Base-by-base conservation (phyloP, 345 rosid genomes). In the Syzygium grande region DNA sequence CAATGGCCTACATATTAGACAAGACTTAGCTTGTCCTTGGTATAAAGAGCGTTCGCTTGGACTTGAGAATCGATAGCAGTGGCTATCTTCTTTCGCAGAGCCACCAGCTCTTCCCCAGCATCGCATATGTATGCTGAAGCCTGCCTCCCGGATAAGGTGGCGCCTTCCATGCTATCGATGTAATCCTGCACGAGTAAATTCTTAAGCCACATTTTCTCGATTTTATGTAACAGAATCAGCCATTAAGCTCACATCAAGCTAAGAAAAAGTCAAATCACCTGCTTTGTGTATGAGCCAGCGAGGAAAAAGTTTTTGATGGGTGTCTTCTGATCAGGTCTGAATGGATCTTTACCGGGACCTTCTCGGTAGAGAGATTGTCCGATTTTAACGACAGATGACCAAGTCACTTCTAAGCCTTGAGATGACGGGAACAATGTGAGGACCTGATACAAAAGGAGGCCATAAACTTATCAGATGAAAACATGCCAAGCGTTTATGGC, bases 151-250 rank as follows among this genome's bases (percentile, higher is more conserved):
- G 99, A 96, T 87, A 98, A 85, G 5, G 99, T 96, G 9, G 99
- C 99, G 55, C 98, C 99, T 91, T 98, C 99, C 99, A 96, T 98
- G 87, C 99, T 98, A 90, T 98, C 99, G 89, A 98, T 96, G 92
- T 98, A 98, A 89, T 98, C 99, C 99, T 96, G 94, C 38, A 87
- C 55, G 84, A 86, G 86, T 52, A 77, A 51, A 27, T 86, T 61
- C 38, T 12, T 23, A 4, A 27, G n/a, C 34, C 52, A 10, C 43
- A 6, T 38, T 85, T 55, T 53, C 46, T 53, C 0, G 17, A 27
- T 53, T 38, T 41, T 14, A 53, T 27, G 13, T 17, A 27, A 52
- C 85, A 6, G 17, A 54, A 43, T 53, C 61, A 27, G 12, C 58
- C 2, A 34, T 15, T 2, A 56, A 29, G 55, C 17, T 61, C 19